Percentiles rank a stretch among this genome's conserved stretches.
These are phyloP conservation scores for Wickerhamomyces mucosus DNA, from an alignment of 805 yeast species.

Conservation along the genomic window DNA sequence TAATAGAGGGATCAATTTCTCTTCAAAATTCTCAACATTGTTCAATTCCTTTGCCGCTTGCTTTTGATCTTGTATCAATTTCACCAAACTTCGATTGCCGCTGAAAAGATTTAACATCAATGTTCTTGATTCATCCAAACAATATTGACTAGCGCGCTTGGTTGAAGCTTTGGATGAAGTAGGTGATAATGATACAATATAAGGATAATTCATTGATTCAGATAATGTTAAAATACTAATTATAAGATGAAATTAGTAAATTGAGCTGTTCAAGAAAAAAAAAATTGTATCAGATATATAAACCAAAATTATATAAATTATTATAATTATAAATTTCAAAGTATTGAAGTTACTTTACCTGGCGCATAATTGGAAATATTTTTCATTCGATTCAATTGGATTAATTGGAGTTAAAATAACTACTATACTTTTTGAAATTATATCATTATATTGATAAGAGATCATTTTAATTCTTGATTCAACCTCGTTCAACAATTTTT, in stretches of 20 bases:
- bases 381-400: conserved; percentile 2
- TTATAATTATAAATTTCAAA: too few species aligned
- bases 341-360: conserved; percentile 3
- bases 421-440: not conserved
- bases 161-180: too few species aligned
- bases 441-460: conserved; percentile 1
- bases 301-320: too few species aligned
- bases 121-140: conserved; percentile 2
- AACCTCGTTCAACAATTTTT: conserved; percentile 1
- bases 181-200: too few species aligned
- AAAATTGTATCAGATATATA: too few species aligned
- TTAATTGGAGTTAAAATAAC: conserved; percentile 1
- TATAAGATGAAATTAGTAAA: too few species aligned
- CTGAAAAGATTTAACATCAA: conserved; percentile 4
- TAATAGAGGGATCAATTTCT: conserved; percentile 1
- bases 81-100: conserved; percentile 2
- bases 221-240: too few species aligned
- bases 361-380: conserved; percentile 6
- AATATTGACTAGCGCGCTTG: too few species aligned
- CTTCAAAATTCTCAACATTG: not conserved
- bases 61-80: conserved; percentile 5
- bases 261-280: too few species aligned
- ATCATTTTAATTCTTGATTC: not conserved
- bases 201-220: too few species aligned
- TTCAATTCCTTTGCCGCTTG: not conserved